A percentile compares a stretch with the other conserved stretches of the same genome.
Conservation (phyloP, 306 rosid genomes). For the Cucumis hystrix region DNA sequence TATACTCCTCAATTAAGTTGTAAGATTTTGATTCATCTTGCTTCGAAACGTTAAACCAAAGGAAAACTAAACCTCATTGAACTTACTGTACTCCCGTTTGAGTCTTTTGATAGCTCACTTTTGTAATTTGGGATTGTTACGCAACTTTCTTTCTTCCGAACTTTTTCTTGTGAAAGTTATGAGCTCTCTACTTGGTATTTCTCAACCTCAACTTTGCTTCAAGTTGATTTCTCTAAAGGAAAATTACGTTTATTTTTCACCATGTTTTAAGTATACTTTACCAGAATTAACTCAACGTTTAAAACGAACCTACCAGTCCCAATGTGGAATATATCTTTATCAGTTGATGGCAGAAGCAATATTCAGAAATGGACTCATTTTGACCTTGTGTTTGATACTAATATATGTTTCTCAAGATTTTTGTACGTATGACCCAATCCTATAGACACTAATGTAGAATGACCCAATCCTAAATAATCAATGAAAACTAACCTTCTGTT, state of each 20-base stretch:
- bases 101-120: background rate
- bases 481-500: too few relatives aligned
- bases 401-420: too few relatives aligned
- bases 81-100: background rate
- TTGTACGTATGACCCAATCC: too few relatives aligned
- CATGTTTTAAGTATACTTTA: background rate
- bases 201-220: background rate
- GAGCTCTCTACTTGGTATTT: background rate
- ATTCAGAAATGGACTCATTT: too few relatives aligned
- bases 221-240: background rate
- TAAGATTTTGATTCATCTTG: slow-evolving; percentile 3
- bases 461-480: too few relatives aligned
- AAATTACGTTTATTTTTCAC: background rate
- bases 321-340: background rate
- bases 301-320: background rate
- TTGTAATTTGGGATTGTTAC: background rate
- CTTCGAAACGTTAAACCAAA: background rate
- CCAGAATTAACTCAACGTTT: background rate
- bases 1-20: background rate
- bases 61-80: background rate
- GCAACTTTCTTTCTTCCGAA: background rate
- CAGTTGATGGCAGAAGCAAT: too few relatives aligned
- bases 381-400: too few relatives aligned
- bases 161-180: background rate
- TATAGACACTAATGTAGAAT: too few relatives aligned